These are phyloP conservation scores for Sphagnurus paluster DNA, from an alignment of 1,284 basidiomycete genomes.

Conservation along the genomic window DNA sequence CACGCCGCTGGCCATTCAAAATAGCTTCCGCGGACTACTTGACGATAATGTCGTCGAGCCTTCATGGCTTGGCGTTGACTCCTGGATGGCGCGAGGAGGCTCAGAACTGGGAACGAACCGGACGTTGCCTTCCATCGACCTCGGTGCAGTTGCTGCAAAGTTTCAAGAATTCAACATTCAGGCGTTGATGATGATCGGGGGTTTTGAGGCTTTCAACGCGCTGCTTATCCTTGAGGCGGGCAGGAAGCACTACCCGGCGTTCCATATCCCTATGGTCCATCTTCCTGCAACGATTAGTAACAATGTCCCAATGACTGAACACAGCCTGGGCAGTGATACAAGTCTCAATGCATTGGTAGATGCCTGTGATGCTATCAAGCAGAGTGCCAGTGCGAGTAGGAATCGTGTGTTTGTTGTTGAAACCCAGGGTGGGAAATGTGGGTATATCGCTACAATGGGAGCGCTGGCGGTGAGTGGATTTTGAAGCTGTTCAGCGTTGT, in stretches of 20 bases:
- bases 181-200: conserved; percentile 88
- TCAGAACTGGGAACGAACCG: conserved; percentile 98
- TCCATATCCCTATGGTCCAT: conserved; percentile 93
- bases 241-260: conserved; percentile 81
- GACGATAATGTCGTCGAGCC: conserved; percentile 87
- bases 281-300: conserved; percentile 96
- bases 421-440: conserved; percentile 96
- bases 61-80: conserved; percentile 97
- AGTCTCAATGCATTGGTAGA: conserved; percentile 96
- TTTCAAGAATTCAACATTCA: conserved; percentile 88
- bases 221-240: conserved; percentile 80
- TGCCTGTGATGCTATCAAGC: conserved; percentile 97
- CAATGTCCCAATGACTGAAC: conserved; percentile 97
- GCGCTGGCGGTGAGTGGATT: conserved; percentile 83
- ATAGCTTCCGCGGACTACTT: conserved; percentile 93
- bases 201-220: conserved; percentile 92
- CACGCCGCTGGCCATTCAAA: conserved; percentile 88
- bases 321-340: conserved; percentile 93
- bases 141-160: conserved; percentile 85
- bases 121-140: conserved; percentile 79
- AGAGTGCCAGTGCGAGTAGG: conserved; percentile 92
- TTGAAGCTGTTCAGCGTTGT: no score
- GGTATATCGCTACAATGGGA: conserved; percentile 94
- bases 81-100: conserved; percentile 96
- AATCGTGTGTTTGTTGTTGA: conserved; percentile 98